Percentiles rank a stretch among this genome's conserved stretches.
Evolutionary conservation across 768 basidiomycete species (phyloP).

Genomic region (Tubosaeta sp.): DNA sequence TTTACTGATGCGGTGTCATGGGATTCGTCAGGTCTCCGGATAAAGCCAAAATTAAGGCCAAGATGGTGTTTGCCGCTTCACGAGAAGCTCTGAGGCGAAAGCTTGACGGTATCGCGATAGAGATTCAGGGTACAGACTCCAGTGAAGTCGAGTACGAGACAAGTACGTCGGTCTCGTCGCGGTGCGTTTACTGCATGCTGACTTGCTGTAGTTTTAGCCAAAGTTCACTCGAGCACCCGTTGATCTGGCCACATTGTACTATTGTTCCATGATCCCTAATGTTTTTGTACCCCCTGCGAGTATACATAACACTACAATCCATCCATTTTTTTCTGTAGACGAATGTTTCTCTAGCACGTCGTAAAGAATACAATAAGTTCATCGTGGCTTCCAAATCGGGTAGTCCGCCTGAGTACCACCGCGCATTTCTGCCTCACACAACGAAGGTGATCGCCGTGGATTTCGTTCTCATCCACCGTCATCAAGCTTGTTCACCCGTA

Average conservation of each 20-base stretch:
- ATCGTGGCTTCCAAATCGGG: conserved; percentile 25
- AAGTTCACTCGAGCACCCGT: conserved; percentile 7
- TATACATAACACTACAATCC: conserved; percentile 4
- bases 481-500: conserved; percentile 5
- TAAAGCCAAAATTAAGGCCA: conserved; percentile 74
- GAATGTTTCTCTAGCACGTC: not conserved
- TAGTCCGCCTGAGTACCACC: conserved; percentile 15
- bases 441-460: conserved; percentile 27
- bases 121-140: conserved; percentile 83
- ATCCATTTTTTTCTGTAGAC: not conserved
- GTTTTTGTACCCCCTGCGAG: conserved; percentile 12
- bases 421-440: conserved; percentile 18
- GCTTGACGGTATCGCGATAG: conserved; percentile 74
- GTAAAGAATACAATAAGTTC: not conserved
- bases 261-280: not conserved
- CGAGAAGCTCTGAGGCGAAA: conserved; percentile 71
- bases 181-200: not conserved
- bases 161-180: conserved; percentile 41
- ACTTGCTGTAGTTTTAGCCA: conserved; percentile 16
- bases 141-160: conserved; percentile 67
- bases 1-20: not conserved
- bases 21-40: conserved; percentile 73
- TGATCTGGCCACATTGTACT: conserved; percentile 15
- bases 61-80: conserved; percentile 95
- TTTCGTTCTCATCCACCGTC: conserved; percentile 16